Evolutionary conservation across 1,139 yeast genomes (phyloP).

Genomic region (Meyerozyma sp.): DNA sequence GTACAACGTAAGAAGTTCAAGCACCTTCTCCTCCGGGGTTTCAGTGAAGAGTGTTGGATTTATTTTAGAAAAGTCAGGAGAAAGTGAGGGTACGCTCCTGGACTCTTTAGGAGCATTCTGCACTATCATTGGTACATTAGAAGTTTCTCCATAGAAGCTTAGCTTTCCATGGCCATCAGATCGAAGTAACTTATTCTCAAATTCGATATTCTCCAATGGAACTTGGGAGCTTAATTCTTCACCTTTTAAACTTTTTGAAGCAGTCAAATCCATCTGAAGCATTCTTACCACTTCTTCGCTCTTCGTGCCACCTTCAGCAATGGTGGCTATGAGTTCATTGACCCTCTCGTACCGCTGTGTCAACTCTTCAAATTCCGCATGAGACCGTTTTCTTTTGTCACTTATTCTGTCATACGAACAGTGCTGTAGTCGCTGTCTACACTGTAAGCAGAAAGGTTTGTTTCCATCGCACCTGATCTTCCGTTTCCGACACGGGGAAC

Average conservation of each 20-base stretch:
- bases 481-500: conserved; percentile 1
- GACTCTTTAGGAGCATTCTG: background rate
- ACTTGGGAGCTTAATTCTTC: background rate
- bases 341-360: background rate
- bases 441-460: background rate
- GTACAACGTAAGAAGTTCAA: conserved; percentile 7
- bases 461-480: conserved; percentile 1
- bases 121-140: conserved; percentile 7
- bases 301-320: conserved; percentile 1
- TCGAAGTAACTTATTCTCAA: conserved; percentile 1
- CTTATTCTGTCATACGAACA: background rate
- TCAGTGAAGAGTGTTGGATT: conserved; percentile 1
- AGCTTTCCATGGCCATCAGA: conserved; percentile 6
- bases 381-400: conserved; percentile 1
- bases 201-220: background rate
- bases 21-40: conserved; percentile 5
- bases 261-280: background rate
- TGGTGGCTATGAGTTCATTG: background rate
- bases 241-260: background rate
- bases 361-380: conserved; percentile 1
- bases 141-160: conserved; percentile 9
- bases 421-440: background rate
- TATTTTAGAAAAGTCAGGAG: background rate
- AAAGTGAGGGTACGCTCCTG: background rate
- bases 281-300: background rate